Evolutionary conservation across 352 stramenopile species (phyloP).

Genomic region (Phytopythium cucurbitacearum): DNA sequence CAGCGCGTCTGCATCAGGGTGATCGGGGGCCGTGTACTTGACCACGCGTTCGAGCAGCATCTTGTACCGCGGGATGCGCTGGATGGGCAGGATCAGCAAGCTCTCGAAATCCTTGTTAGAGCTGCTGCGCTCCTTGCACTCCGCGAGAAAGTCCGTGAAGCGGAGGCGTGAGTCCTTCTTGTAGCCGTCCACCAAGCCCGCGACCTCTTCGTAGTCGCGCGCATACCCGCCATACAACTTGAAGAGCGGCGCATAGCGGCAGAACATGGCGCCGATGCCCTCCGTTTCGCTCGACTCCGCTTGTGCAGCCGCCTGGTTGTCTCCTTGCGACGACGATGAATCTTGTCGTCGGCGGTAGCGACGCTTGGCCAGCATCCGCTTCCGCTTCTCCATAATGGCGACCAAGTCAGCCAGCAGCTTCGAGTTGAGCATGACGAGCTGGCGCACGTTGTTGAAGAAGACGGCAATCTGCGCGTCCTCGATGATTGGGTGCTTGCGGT

Average conservation of each 20-base stretch:
- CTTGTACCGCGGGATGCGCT: slow-evolving; percentile 91
- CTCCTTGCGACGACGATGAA: no score
- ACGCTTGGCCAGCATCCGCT: neutral
- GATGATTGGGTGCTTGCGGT: slow-evolving; percentile 77
- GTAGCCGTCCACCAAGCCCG: slow-evolving; percentile 53
- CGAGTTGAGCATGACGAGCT: slow-evolving; percentile 84
- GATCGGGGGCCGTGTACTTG: slow-evolving; percentile 53
- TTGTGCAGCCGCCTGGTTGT: slow-evolving; percentile 4
- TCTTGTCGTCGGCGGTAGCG: neutral
- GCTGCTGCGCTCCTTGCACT: slow-evolving; percentile 43
- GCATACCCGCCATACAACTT: slow-evolving; percentile 81
- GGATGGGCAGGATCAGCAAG: slow-evolving; percentile 90
- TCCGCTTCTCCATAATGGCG: slow-evolving; percentile 42
- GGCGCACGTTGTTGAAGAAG: slow-evolving; percentile 82
- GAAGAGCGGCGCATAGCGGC: slow-evolving; percentile 77
- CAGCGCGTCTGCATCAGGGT: slow-evolving; percentile 66
- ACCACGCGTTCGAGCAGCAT: slow-evolving; percentile 78
- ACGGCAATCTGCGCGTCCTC: slow-evolving; percentile 82
- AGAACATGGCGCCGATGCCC: slow-evolving; percentile 73
- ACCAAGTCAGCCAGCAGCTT: slow-evolving; percentile 72
- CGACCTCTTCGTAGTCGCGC: slow-evolving; percentile 81
- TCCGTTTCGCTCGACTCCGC: slow-evolving; percentile 27
- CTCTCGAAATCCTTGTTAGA: slow-evolving; percentile 75
- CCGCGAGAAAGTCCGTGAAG: slow-evolving; percentile 56
- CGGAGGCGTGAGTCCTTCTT: slow-evolving; percentile 36